A percentile compares a stretch with the other conserved stretches of the same genome.
These are phyloP conservation scores for Neurospora sublineolata DNA, from an alignment of 495 filamentous ascomycete species.

Conservation along the genomic window DNA sequence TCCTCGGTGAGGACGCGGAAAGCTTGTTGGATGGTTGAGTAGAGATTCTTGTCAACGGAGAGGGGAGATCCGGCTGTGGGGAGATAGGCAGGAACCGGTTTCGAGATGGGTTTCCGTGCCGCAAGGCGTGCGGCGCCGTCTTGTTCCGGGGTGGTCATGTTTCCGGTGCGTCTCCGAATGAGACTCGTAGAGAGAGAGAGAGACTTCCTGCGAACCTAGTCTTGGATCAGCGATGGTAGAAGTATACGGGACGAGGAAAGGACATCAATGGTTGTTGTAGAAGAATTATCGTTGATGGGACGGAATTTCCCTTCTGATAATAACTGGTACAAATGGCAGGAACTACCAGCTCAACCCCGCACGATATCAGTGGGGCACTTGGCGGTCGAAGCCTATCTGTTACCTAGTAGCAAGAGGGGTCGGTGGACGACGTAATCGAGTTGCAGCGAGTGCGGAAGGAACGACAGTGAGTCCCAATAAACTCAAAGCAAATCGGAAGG, in stretches of 20 bases:
- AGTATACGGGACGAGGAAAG: neutral
- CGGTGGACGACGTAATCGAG: neutral
- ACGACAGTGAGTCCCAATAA: neutral
- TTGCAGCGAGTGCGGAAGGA: neutral
- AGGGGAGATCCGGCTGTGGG: conserved; percentile 31
- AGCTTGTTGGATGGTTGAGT: conserved; percentile 24
- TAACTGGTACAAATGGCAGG: neutral
- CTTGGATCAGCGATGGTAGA: neutral
- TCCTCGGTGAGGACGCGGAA: conserved; percentile 24
- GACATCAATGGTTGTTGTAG: neutral
- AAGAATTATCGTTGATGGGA: neutral
- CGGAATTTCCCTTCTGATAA: neutral
- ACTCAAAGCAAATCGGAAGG: neutral
- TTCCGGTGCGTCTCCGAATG: neutral
- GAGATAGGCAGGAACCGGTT: conserved; percentile 38
- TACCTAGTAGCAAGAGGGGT: neutral
- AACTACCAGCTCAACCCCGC: neutral
- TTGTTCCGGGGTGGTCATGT: neutral
- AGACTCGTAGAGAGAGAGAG: neutral
- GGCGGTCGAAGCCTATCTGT: neutral
- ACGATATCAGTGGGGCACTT: neutral
- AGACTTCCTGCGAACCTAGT: neutral
- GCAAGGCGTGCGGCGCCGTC: neutral
- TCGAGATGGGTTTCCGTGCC: conserved; percentile 17
- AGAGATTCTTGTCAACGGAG: conserved; percentile 32